Percentiles rank a stretch among this genome's conserved stretches.
Evolutionary conservation across 2,329 filamentous ascomycete species (phyloP).

Genomic region (Diplocarpon mali): DNA sequence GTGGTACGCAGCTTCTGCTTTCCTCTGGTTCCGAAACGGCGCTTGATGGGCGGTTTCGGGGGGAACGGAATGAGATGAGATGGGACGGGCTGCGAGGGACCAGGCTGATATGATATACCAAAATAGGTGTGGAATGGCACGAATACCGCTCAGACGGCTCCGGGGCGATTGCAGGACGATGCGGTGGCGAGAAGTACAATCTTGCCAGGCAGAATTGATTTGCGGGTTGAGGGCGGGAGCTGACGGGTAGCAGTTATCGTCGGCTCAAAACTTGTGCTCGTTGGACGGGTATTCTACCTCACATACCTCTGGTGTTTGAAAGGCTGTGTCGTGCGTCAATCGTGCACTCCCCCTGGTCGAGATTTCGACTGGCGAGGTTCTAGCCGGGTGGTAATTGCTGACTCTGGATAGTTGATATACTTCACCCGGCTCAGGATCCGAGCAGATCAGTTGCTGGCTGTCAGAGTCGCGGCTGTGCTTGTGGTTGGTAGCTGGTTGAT

Average conservation of each 20-base stretch:
- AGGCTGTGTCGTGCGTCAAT: slow-evolving; percentile 16
- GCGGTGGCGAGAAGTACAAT: neutral
- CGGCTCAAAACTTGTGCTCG: slow-evolving; percentile 13
- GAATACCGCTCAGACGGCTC: slow-evolving; percentile 7
- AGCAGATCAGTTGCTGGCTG: slow-evolving; percentile 7
- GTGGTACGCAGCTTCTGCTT: slow-evolving; percentile 7
- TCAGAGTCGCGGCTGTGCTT: slow-evolving; percentile 7
- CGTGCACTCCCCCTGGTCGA: neutral
- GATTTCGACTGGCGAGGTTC: neutral
- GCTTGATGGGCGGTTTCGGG: neutral
- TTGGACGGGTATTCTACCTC: slow-evolving; percentile 13
- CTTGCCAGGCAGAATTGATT: too few relatives aligned
- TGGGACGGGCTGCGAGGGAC: neutral
- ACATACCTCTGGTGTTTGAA: slow-evolving; percentile 21
- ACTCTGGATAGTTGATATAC: slow-evolving; percentile 13
- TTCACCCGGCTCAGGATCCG: slow-evolving; percentile 13
- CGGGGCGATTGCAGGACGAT: slow-evolving; percentile 1
- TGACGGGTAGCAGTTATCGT: slow-evolving; percentile 9
- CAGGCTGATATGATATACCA: neutral
- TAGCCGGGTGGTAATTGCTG: neutral
- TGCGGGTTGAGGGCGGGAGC: neutral
- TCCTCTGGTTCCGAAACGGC: too few relatives aligned
- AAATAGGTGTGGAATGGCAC: slow-evolving; percentile 12
- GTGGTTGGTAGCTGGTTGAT: slow-evolving; percentile 13
- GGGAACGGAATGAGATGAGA: neutral